Evolutionary conservation across 495 filamentous ascomycete species (phyloP).

Genomic region (Hypoxylon rickii): DNA sequence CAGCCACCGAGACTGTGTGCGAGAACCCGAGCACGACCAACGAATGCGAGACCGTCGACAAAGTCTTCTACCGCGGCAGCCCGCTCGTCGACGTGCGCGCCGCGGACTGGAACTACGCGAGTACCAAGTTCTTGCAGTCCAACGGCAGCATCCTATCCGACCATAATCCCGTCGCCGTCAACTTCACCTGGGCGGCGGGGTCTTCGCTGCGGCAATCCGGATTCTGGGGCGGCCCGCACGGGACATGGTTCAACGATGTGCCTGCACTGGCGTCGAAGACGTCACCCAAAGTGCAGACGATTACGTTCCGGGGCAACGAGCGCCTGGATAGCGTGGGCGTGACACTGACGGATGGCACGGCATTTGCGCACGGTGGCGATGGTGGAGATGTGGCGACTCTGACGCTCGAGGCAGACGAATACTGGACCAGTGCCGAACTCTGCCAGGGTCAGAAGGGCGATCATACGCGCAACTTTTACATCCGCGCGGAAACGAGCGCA

Average conservation of each 20-base stretch:
- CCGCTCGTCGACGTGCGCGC: constrained; percentile 50
- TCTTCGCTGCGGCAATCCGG: constrained; percentile 49
- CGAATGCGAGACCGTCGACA: constrained; percentile 66
- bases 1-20: constrained; percentile 51
- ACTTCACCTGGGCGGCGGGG: constrained; percentile 56
- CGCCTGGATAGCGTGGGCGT: constrained; percentile 58
- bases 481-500: constrained; percentile 56
- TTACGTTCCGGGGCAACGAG: constrained; percentile 55
- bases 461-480: constrained; percentile 61
- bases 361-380: constrained; percentile 58
- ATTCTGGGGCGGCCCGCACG: constrained; percentile 58
- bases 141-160: constrained; percentile 61
- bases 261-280: constrained; percentile 32
- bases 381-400: constrained; percentile 54
- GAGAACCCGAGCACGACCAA: constrained; percentile 53
- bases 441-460: constrained; percentile 56
- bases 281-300: constrained; percentile 40
- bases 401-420: constrained; percentile 51
- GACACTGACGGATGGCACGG: constrained; percentile 50
- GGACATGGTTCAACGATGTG: constrained; percentile 62
- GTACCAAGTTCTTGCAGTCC: constrained; percentile 53
- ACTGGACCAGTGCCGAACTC: constrained; percentile 54
- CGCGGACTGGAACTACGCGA: constrained; percentile 54
- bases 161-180: constrained; percentile 62
- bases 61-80: constrained; percentile 62